Evolutionary conservation across 257 asterid genomes (phyloP).

Genomic region (Lycium ferocissimum): DNA sequence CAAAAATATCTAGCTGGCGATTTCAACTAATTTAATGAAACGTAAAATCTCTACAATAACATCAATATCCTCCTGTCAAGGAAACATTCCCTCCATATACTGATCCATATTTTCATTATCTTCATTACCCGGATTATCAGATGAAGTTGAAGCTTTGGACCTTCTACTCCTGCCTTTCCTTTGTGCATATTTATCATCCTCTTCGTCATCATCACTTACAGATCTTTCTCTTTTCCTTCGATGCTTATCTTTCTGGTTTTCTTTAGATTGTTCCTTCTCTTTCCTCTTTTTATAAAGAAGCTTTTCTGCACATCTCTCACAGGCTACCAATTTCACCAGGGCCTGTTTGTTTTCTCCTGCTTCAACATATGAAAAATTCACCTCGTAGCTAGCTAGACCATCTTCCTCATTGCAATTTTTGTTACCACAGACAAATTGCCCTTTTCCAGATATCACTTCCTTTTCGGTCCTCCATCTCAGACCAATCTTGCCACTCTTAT

Average conservation of each 20-base stretch:
- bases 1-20: conserved; percentile 7
- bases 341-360: conserved; percentile 99
- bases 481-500: conserved; percentile 98
- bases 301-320: conserved; percentile 95
- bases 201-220: conserved; percentile 59
- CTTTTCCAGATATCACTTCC: conserved; percentile 99
- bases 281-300: conserved; percentile 78
- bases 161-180: conserved; percentile 63
- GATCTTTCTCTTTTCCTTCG: conserved; percentile 79
- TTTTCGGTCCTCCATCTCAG: conserved; percentile 98
- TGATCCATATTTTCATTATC: conserved; percentile 84
- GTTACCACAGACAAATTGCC: conserved; percentile 95
- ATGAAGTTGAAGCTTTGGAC: conserved; percentile 54
- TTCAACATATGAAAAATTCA: conserved; percentile 88
- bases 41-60: background rate
- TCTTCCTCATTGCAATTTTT: conserved; percentile 79
- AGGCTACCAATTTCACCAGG: conserved; percentile 87
- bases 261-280: conserved; percentile 65
- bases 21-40: background rate
- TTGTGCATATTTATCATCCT: conserved; percentile 44
- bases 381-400: conserved; percentile 94
- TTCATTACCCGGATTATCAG: conserved; percentile 28
- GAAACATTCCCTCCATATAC: conserved; percentile 93
- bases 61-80: conserved; percentile 44
- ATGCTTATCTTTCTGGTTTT: conserved; percentile 48